Evolutionary conservation across 192 early-diverging fungal species (phyloP), one percentile per base, ranked within the genome.

Genomic region (Rhizophagus prolifer): DNA sequence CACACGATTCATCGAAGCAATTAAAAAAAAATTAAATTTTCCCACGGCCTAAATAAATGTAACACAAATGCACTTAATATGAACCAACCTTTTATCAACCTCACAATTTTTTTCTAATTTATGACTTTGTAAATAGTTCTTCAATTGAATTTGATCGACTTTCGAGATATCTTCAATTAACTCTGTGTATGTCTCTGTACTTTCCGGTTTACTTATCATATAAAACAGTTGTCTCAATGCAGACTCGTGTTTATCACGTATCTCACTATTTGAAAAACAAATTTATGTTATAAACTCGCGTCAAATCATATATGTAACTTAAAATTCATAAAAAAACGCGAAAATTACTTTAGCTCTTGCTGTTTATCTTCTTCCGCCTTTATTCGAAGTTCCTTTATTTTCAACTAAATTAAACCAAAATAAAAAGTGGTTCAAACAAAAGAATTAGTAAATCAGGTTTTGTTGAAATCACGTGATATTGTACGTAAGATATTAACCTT

Each of bases 161-260:
- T 46, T 47, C 10, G 36, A 44, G 16, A 21, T 9, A 26, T 64
- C 41, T 44, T 44, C 38, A 14, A 44, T 58, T 50, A 50, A 47
- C 5, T 65, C 41, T 75, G 26, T 30, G 19, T 58, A 41, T 6
- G 25, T 36, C 10, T 36, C 31, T 46, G 30, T 65, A 59, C 14
- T 21, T 19, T 46, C 74, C 2, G 38, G n/a, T 47, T 75, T 65
- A 64, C 14, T 41, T 60, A 34, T 34, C 62, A 65, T 50, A 65
- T 64, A 75, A 38, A 75, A 75, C 21, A 75, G 14, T 5, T 75
- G 21, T 44, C 36, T 65, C 59, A 63, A 62, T 36, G 31, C 25
- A 7, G 38, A 38, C 13, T 75, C 62, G 46, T 64, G 74, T 13
- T 23, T 62, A 31, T 23, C 72, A 23, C 59, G 34, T 23, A 74